phyloP scores from a whole-genome alignment of 140 eudicot genomes.

The Bidens hawaiensis region DNA sequence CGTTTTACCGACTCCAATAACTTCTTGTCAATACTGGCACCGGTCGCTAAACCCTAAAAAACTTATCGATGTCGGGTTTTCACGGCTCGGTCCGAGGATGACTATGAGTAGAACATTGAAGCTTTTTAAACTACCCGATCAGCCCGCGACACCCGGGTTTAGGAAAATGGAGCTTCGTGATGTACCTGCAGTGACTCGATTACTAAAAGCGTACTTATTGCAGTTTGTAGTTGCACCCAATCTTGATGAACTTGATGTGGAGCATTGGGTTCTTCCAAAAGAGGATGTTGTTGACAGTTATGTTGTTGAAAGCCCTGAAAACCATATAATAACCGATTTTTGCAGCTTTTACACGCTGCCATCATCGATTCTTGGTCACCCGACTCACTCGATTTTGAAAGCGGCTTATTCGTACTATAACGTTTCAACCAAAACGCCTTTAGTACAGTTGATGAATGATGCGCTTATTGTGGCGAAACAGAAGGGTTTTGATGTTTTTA shows the following conservation, averaged over 20 bases:
- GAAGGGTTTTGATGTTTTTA: constrained; percentile 62
- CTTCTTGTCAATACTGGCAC: constrained; percentile 71
- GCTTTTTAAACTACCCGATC: constrained; percentile 50
- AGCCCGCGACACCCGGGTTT: constrained; percentile 44
- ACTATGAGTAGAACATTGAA: constrained; percentile 65
- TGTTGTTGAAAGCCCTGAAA: constrained; percentile 56
- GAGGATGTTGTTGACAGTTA: constrained; percentile 50
- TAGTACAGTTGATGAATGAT: constrained; percentile 63
- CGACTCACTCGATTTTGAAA: constrained; percentile 47
- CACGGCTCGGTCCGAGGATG: constrained; percentile 61
- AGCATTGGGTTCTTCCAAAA: constrained; percentile 66
- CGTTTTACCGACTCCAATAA: constrained; percentile 57
- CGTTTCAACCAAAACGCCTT: constrained; percentile 52
- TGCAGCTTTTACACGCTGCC: constrained; percentile 61
- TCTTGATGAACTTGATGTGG: constrained; percentile 57
- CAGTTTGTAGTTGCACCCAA: constrained; percentile 64
- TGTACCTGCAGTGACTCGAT: constrained; percentile 55
- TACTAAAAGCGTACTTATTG: constrained; percentile 42
- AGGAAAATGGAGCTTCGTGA: constrained; percentile 65
- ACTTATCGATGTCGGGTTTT: constrained; percentile 63
- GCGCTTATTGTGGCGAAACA: constrained; percentile 54
- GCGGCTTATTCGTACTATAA: constrained; percentile 68
- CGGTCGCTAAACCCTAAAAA: constrained; percentile 56
- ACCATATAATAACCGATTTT: constrained; percentile 52
- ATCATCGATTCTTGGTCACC: constrained; percentile 57